Evolutionary conservation across 2,329 filamentous ascomycete genomes (phyloP).

Genomic region (Talaromyces funiculosus): DNA sequence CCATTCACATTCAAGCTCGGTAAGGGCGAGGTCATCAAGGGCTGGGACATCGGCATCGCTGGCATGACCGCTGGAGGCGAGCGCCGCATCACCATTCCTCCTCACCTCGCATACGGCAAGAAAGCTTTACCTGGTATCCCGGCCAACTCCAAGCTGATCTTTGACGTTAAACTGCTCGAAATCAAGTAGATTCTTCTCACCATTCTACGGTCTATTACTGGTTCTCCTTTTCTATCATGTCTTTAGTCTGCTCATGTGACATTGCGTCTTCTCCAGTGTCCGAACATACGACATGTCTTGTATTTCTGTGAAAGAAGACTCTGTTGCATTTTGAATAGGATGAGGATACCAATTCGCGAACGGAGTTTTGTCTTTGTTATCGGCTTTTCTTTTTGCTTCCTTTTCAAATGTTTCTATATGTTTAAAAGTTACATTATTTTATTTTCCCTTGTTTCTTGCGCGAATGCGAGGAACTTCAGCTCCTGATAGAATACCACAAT

Average conservation of each 20-base stretch:
- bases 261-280: slow-evolving; percentile 27
- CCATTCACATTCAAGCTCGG: slow-evolving; percentile 96
- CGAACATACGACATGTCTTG: slow-evolving; percentile 33
- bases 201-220: neutral
- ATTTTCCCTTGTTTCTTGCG: neutral
- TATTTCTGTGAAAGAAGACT: slow-evolving; percentile 23
- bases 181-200: slow-evolving; percentile 60
- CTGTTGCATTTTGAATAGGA: slow-evolving; percentile 25
- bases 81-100: slow-evolving; percentile 83
- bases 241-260: slow-evolving; percentile 17
- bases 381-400: slow-evolving; percentile 15
- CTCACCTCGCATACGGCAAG: slow-evolving; percentile 83
- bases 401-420: slow-evolving; percentile 6
- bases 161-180: slow-evolving; percentile 82
- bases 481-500: slow-evolving; percentile 5
- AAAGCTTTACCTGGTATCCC: slow-evolving; percentile 79
- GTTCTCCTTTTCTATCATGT: slow-evolving; percentile 11
- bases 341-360: slow-evolving; percentile 28
- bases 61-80: slow-evolving; percentile 94
- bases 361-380: slow-evolving; percentile 14
- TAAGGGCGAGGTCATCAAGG: slow-evolving; percentile 94
- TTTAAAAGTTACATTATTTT: slow-evolving; percentile 10
- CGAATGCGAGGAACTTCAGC: neutral
- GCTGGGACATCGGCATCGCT: slow-evolving; percentile 90
- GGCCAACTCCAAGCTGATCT: slow-evolving; percentile 81